These are phyloP conservation scores for Prunus campanulata DNA, from an alignment of 306 rosid species.

Conservation along the genomic window DNA sequence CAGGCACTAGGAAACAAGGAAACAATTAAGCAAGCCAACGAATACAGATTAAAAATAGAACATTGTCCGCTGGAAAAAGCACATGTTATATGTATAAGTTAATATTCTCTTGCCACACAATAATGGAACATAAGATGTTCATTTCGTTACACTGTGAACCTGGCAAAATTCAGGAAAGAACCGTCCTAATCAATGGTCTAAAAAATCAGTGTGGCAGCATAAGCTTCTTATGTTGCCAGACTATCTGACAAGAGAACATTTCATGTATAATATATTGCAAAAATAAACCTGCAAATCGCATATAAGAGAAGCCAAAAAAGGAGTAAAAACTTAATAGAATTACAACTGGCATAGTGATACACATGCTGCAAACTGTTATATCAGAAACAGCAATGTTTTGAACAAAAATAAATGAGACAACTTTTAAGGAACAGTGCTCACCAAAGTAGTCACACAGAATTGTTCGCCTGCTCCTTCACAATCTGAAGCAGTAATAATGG, in stretches of 20 bases:
- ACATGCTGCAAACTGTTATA: not conserved
- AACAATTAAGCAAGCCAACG: not conserved
- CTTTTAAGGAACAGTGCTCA: slow-evolving; percentile 32
- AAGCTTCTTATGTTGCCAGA: not conserved
- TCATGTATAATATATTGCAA: not conserved
- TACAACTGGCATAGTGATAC: not conserved
- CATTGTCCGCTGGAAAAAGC: not conserved
- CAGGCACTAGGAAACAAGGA: slow-evolving; percentile 1
- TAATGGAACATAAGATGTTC: not conserved
- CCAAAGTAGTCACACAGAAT: slow-evolving; percentile 96
- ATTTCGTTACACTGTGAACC: not conserved
- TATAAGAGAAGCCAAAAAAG: not conserved
- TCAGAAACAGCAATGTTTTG: not conserved
- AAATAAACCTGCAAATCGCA: not conserved
- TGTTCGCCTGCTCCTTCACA: slow-evolving; percentile 99
- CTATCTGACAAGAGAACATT: not conserved
- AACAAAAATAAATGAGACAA: not conserved
- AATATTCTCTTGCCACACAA: not conserved
- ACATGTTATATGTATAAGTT: not conserved
- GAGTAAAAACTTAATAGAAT: not conserved
- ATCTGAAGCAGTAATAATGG: slow-evolving; percentile 94
- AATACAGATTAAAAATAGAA: not conserved
- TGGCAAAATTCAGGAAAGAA: not conserved
- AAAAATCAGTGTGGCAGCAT: not conserved
- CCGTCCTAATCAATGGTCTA: not conserved